A percentile compares a stretch with the other conserved stretches of the same genome.
These are phyloP conservation scores for Apiotrichum gracile DNA, from an alignment of 1,284 basidiomycete genomes.

Conservation along the genomic window DNA sequence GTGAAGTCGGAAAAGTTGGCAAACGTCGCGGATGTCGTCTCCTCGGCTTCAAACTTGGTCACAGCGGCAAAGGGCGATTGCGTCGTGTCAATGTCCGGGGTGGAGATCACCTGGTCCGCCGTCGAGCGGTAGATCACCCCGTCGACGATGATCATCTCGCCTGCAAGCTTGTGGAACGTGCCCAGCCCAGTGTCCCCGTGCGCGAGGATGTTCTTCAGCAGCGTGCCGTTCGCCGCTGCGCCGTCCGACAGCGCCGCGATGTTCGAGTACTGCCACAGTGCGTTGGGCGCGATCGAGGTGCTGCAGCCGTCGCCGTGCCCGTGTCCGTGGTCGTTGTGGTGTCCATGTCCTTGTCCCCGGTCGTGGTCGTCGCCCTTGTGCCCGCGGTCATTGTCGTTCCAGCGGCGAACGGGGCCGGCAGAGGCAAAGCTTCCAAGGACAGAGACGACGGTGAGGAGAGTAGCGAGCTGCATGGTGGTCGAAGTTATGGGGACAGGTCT, in stretches of 20 bases:
- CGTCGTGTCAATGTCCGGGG: not conserved
- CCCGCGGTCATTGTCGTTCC: not conserved
- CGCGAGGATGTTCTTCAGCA: not conserved
- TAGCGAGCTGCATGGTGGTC: not conserved
- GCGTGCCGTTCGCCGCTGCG: constrained; percentile 7
- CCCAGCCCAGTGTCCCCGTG: constrained; percentile 16
- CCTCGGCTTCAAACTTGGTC: constrained; percentile 1
- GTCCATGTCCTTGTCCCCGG: not conserved
- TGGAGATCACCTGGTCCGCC: not conserved
- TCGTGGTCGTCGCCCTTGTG: not conserved
- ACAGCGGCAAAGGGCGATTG: constrained; percentile 6
- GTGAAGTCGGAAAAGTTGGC: constrained; percentile 8
- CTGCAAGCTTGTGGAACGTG: constrained; percentile 8
- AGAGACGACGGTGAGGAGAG: not conserved
- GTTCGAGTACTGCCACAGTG: constrained; percentile 12
- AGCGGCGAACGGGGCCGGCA: not conserved
- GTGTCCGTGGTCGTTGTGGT: not conserved
- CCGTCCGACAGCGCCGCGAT: constrained; percentile 12
- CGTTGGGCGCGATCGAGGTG: not conserved
- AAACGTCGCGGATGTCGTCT: not conserved
- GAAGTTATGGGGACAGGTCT: not conserved
- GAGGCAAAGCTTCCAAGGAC: not conserved
- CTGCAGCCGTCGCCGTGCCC: not conserved
- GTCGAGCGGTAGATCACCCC: constrained; percentile 7
- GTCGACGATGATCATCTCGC: constrained; percentile 14